These are phyloP conservation scores for Acer yangbiense DNA, from an alignment of 345 rosid species.

Conservation along the genomic window DNA sequence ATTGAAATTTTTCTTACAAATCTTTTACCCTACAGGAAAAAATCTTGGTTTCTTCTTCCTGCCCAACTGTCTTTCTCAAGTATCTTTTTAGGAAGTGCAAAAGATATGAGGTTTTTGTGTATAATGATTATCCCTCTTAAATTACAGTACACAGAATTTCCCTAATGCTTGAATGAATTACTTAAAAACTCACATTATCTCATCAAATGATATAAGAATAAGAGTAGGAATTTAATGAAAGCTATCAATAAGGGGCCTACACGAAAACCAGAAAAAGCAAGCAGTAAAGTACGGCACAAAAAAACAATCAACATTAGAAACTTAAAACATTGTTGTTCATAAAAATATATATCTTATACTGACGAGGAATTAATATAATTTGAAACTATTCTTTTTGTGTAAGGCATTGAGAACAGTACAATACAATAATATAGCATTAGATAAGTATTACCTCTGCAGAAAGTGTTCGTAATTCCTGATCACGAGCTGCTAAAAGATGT, in stretches of 20 bases:
- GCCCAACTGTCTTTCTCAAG: background rate
- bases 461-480: slow-evolving; percentile 88
- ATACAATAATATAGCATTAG: background rate
- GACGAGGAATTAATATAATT: background rate
- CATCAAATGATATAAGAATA: background rate
- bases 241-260: background rate
- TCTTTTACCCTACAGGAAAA: background rate
- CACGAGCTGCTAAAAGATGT: slow-evolving; percentile 89
- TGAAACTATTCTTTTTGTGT: background rate
- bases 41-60: background rate
- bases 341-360: background rate
- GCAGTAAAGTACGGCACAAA: background rate
- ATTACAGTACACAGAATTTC: background rate
- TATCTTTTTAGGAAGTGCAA: background rate
- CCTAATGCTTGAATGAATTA: background rate
- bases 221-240: background rate
- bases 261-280: background rate
- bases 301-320: no score
- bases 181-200: background rate
- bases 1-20: background rate
- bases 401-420: background rate
- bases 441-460: slow-evolving; percentile 75
- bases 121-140: background rate
- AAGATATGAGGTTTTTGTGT: background rate
- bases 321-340: background rate